Conservation (phyloP, 1,284 basidiomycete species). For the Erythrobasidium hasegawianum region DNA sequence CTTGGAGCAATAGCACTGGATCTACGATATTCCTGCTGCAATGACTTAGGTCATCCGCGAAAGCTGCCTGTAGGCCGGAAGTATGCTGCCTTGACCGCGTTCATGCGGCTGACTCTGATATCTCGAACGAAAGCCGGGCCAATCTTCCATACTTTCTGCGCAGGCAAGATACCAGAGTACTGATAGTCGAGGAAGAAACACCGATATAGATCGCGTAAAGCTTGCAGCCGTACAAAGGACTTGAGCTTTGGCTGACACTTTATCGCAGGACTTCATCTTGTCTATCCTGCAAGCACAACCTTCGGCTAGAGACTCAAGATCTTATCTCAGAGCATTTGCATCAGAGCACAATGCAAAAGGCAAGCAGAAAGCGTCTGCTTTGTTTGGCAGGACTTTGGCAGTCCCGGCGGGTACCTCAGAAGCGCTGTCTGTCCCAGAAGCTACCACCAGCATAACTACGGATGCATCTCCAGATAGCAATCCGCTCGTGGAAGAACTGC, state of each 20-base stretch:
- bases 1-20: not conserved
- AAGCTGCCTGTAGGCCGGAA: not conserved
- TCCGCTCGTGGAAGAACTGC: slow-evolving; percentile 71
- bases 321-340: slow-evolving; percentile 80
- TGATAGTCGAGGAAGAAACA: not conserved
- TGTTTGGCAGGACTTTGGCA: slow-evolving; percentile 39
- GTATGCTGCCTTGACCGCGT: no score
- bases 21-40: no score
- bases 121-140: not conserved
- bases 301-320: slow-evolving; percentile 81
- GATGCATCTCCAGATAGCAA: slow-evolving; percentile 45
- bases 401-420: slow-evolving; percentile 10
- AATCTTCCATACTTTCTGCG: not conserved
- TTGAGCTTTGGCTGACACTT: not conserved
- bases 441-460: slow-evolving; percentile 34
- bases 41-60: not conserved
- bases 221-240: not conserved
- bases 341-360: slow-evolving; percentile 50
- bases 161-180: not conserved
- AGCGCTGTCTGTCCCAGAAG: not conserved
- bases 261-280: slow-evolving; percentile 85
- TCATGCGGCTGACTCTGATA: not conserved
- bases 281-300: slow-evolving; percentile 91
- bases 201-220: not conserved
- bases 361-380: slow-evolving; percentile 52